Percentiles rank a stretch among this genome's conserved stretches.
These are phyloP conservation scores for Austroboletus novae-zelandiae DNA, from an alignment of 1,284 basidiomycete genomes.

Conservation along the genomic window DNA sequence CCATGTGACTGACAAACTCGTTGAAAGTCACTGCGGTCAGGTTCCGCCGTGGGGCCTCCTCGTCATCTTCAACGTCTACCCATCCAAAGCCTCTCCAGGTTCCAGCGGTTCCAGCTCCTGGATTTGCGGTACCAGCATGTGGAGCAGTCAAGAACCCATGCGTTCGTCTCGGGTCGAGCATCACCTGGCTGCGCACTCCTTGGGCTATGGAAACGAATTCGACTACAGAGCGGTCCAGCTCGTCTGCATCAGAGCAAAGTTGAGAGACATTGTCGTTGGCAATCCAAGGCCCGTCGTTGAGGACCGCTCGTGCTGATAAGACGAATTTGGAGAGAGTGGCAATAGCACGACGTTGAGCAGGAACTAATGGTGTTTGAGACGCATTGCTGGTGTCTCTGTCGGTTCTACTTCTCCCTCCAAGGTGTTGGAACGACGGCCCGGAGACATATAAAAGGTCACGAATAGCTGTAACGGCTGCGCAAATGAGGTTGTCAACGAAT, in stretches of 20 bases:
- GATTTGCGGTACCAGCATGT: conserved; percentile 14
- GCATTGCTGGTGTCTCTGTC: conserved; percentile 23
- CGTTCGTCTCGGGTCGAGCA: conserved; percentile 21
- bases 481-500: conserved; percentile 28
- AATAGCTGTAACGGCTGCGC: conserved; percentile 25
- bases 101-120: conserved; percentile 31
- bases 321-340: conserved; percentile 38
- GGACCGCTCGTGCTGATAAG: conserved; percentile 32
- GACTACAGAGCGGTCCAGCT: conserved; percentile 28
- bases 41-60: conserved; percentile 32
- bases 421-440: conserved; percentile 28
- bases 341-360: conserved; percentile 35
- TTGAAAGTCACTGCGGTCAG: conserved; percentile 22
- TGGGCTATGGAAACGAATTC: conserved; percentile 32
- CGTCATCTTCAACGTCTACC: conserved; percentile 31
- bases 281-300: conserved; percentile 32
- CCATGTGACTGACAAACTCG: conserved; percentile 19
- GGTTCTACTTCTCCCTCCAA: conserved; percentile 15
- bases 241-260: conserved; percentile 28
- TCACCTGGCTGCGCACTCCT: conserved; percentile 24
- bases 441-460: conserved; percentile 36
- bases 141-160: conserved; percentile 26
- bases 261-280: conserved; percentile 19
- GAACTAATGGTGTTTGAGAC: conserved; percentile 34
- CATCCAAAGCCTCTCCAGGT: conserved; percentile 35